These are phyloP conservation scores for Heliamphora pulchella DNA, from an alignment of 179 eudicot species.

Conservation along the genomic window DNA sequence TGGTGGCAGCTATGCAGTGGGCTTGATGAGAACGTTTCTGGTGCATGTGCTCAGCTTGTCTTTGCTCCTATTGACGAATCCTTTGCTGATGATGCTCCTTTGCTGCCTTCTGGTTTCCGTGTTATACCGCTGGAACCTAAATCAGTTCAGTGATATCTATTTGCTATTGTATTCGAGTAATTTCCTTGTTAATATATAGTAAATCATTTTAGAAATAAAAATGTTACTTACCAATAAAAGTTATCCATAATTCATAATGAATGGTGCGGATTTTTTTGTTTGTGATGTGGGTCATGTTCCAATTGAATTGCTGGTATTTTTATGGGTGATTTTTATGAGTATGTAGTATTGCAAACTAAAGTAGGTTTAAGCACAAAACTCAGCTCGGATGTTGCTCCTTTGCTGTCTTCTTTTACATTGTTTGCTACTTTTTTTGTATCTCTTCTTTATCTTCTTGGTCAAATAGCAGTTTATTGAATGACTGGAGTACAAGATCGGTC, in stretches of 20 bases:
- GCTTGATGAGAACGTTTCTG: conserved; percentile 34
- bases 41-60: conserved; percentile 44
- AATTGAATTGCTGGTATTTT: no score
- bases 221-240: no score
- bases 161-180: no score
- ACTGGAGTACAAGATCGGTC: neutral
- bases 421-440: neutral
- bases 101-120: conserved; percentile 57
- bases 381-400: neutral
- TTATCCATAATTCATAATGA: no score
- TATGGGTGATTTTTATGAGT: no score
- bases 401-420: neutral
- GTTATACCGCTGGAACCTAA: conserved; percentile 48
- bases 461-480: neutral
- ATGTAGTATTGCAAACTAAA: neutral
- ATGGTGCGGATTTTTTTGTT: no score
- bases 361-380: neutral
- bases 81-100: conserved; percentile 48
- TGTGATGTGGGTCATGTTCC: no score
- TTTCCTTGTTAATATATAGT: neutral
- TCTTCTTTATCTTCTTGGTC: neutral
- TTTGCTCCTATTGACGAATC: conserved; percentile 48
- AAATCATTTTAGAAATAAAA: neutral
- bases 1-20: conserved; percentile 38
- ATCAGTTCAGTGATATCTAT: conserved; percentile 34